Conservation (phyloP, 2,329 filamentous ascomycete species). For the Pestalotiopsis sp. region DNA sequence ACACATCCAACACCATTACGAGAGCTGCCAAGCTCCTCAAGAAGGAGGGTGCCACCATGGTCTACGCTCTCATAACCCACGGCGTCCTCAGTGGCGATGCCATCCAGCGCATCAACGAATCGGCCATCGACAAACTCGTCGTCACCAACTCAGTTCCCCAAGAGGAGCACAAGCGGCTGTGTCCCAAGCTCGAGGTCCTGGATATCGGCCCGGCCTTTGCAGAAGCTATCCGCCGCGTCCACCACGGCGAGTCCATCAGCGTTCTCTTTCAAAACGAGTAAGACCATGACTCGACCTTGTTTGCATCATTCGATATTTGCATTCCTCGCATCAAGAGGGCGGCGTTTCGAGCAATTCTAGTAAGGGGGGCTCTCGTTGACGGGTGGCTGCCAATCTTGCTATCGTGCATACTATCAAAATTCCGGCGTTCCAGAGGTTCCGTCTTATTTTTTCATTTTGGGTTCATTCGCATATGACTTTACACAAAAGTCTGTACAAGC, state of each 20-base stretch:
- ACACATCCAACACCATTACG: constrained; percentile 97
- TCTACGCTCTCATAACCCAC: constrained; percentile 92
- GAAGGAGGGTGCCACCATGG: constrained; percentile 86
- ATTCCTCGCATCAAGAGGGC: background rate
- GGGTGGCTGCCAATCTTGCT: constrained; percentile 12
- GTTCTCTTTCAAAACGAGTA: constrained; percentile 88
- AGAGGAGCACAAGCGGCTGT: constrained; percentile 74
- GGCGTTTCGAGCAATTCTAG: background rate
- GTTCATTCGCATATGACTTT: constrained; percentile 3
- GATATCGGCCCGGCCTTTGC: constrained; percentile 91
- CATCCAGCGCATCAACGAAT: constrained; percentile 91
- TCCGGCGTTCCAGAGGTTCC: constrained; percentile 8
- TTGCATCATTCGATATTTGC: background rate
- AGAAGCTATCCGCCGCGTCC: constrained; percentile 92
- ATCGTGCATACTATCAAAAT: constrained; percentile 6
- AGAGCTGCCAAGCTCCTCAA: constrained; percentile 93
- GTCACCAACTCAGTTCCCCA: constrained; percentile 97
- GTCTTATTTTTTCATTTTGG: constrained; percentile 5
- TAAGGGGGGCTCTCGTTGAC: constrained; percentile 2
- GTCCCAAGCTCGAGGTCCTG: constrained; percentile 88
- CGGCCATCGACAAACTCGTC: constrained; percentile 87
- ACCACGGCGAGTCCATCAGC: constrained; percentile 97
- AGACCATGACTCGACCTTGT: constrained; percentile 14
- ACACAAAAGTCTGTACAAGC: background rate
- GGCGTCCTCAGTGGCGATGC: constrained; percentile 95